Conservation (phyloP, 1,284 basidiomycete species). For the Sparassis latifolia region DNA sequence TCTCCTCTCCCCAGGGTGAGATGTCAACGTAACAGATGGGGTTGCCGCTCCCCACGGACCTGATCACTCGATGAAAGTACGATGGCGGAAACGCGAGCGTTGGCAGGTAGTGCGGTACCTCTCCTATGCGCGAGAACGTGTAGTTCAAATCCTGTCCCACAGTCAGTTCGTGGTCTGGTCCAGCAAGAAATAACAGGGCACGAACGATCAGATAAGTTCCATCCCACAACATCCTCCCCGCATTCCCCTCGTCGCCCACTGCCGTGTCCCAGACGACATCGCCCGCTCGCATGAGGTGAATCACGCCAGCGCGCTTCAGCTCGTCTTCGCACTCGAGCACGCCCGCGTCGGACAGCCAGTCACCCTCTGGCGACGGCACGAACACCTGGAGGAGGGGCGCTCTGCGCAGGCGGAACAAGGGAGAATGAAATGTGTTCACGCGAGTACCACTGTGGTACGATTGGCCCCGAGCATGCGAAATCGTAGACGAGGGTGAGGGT, state of each 20-base stretch:
- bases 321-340: constrained; percentile 76
- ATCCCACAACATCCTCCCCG: constrained; percentile 75
- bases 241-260: constrained; percentile 76
- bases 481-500: constrained; percentile 53
- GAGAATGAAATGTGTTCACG: constrained; percentile 45
- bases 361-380: constrained; percentile 74
- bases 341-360: constrained; percentile 74
- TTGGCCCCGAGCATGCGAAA: constrained; percentile 34
- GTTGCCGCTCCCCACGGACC: constrained; percentile 50
- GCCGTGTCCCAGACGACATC: constrained; percentile 82
- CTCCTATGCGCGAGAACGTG: constrained; percentile 64
- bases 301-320: constrained; percentile 56
- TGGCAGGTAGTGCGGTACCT: constrained; percentile 70
- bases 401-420: constrained; percentile 58
- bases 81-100: constrained; percentile 73
- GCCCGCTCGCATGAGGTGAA: constrained; percentile 55
- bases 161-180: not conserved
- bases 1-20: constrained; percentile 67
- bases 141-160: constrained; percentile 68
- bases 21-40: constrained; percentile 71
- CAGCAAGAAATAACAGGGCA: constrained; percentile 21
- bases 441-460: constrained; percentile 8
- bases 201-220: constrained; percentile 75
- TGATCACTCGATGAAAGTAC: constrained; percentile 78
- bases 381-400: constrained; percentile 73